These are phyloP conservation scores for Geotrichum candidum DNA, from an alignment of 1,139 yeast genomes.

Conservation along the genomic window DNA sequence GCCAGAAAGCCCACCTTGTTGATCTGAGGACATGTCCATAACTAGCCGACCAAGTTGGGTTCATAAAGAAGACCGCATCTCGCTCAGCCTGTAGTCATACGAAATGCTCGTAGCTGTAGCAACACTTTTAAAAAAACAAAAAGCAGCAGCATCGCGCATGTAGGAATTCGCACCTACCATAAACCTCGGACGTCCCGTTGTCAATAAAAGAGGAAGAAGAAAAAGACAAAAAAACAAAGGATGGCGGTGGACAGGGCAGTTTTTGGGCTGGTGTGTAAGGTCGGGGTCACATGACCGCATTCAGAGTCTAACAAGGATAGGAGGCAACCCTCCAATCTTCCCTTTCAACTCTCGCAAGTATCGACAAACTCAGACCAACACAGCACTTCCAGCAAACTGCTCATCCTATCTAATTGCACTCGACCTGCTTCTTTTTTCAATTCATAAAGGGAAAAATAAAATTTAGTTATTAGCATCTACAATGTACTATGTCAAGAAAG, in stretches of 20 bases:
- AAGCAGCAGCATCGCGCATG: background rate
- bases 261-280: background rate
- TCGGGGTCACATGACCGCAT: background rate
- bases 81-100: background rate
- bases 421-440: background rate
- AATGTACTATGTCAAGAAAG: slow-evolving; percentile 54
- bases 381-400: background rate
- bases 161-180: slow-evolving; percentile 2
- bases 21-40: background rate
- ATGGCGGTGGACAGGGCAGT: background rate
- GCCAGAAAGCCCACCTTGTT: background rate
- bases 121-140: background rate
- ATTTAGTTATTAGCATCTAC: background rate
- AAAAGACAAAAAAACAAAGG: background rate
- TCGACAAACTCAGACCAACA: background rate
- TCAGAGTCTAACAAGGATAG: background rate
- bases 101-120: background rate
- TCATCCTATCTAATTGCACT: background rate
- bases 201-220: background rate
- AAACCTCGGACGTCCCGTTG: background rate
- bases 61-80: background rate
- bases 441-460: background rate
- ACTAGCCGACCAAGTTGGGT: background rate
- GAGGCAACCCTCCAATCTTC: background rate
- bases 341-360: background rate